These are phyloP conservation scores for Physaria fendleri DNA, from an alignment of 345 rosid species.

Conservation along the genomic window DNA sequence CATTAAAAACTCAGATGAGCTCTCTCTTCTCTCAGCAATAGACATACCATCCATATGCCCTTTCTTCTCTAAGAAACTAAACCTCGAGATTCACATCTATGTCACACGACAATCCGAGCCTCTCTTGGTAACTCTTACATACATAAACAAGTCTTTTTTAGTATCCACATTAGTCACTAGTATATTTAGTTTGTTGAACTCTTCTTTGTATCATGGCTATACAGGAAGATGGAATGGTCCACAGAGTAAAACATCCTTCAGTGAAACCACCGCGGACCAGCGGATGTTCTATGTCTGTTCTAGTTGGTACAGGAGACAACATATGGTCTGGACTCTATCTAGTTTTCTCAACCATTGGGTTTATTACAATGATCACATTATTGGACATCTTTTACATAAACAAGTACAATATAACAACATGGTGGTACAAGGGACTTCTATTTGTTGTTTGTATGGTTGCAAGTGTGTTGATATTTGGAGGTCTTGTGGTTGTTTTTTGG, in stretches of 20 bases:
- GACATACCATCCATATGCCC: conserved; percentile 62
- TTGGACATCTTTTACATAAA: conserved; percentile 52
- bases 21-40: conserved; percentile 56
- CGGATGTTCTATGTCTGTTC: conserved; percentile 52
- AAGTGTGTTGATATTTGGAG: conserved; percentile 61
- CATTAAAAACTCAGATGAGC: conserved; percentile 65
- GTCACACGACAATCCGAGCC: conserved; percentile 75
- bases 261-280: conserved; percentile 32
- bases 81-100: conserved; percentile 48
- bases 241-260: conserved; percentile 24
- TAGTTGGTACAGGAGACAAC: conserved; percentile 74
- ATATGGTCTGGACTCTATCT: conserved; percentile 73
- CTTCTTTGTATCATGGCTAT: conserved; percentile 4
- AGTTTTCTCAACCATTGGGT: conserved; percentile 50
- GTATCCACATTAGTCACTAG: not conserved
- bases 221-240: conserved; percentile 71
- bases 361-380: conserved; percentile 37
- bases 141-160: not conserved
- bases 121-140: conserved; percentile 44
- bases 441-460: conserved; percentile 59
- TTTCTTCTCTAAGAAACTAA: conserved; percentile 41
- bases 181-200: not conserved
- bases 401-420: conserved; percentile 39
- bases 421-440: conserved; percentile 90
- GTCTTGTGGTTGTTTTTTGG: conserved; percentile 64